Evolutionary conservation across 176 grass and related monocot species (phyloP).

Genomic region (Bonia amplexicaulis): DNA sequence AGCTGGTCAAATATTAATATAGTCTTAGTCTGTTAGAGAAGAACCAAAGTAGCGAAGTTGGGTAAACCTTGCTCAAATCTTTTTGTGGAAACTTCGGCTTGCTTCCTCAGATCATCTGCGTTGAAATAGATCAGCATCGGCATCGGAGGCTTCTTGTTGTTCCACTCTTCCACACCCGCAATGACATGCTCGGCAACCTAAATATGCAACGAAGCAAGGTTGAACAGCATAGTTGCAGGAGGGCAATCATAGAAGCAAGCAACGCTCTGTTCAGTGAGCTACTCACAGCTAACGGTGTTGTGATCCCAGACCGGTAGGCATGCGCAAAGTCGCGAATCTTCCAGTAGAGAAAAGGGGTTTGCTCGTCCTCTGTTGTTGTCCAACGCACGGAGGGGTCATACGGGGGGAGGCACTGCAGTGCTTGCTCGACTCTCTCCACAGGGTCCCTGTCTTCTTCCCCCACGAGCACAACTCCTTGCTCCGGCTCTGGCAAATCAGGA

Average conservation of each 20-base stretch:
- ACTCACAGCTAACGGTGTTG: constrained; percentile 67
- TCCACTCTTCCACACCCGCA: constrained; percentile 65
- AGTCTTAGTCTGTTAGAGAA: background rate
- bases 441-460: constrained; percentile 63
- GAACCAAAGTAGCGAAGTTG: background rate
- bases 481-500: constrained; percentile 51
- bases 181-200: constrained; percentile 84
- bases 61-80: constrained; percentile 68
- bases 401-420: constrained; percentile 32
- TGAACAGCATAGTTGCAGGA: background rate
- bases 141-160: constrained; percentile 57
- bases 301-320: constrained; percentile 66
- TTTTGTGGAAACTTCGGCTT: constrained; percentile 75
- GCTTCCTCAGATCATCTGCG: constrained; percentile 63
- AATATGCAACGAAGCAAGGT: background rate
- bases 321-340: constrained; percentile 89
- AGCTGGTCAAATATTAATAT: background rate
- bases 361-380: constrained; percentile 12
- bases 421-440: constrained; percentile 51
- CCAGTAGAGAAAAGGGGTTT: constrained; percentile 76
- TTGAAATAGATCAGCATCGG: constrained; percentile 76
- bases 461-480: constrained; percentile 50
- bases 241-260: background rate
- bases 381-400: constrained; percentile 42
- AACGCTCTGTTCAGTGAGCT: background rate